phyloP scores from a whole-genome alignment of 1,284 basidiomycete species.

The Cystobasidiaceae sp. region DNA sequence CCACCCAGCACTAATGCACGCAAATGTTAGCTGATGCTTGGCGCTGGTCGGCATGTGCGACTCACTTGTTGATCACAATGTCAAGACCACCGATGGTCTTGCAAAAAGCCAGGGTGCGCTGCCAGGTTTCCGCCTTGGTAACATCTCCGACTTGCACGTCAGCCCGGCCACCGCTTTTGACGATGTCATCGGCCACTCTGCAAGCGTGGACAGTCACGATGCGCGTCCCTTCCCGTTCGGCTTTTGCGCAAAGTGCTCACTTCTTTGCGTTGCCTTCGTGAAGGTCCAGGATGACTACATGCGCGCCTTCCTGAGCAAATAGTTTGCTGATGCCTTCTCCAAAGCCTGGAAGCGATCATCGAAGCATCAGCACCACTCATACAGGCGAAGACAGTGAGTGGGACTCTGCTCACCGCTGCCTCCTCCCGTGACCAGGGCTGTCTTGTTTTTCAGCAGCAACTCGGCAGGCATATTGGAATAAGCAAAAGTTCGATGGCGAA shows the following conservation, averaged over 20 bases:
- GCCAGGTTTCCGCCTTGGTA: background rate
- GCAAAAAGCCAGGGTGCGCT: background rate
- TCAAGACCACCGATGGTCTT: background rate
- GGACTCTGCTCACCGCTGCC: background rate
- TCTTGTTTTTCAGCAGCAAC: background rate
- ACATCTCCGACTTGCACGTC: background rate
- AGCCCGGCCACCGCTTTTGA: background rate
- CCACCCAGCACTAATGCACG: background rate
- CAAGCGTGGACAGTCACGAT: background rate
- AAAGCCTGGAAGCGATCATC: background rate
- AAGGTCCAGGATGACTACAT: background rate
- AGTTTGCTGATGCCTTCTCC: background rate
- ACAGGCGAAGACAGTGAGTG: background rate
- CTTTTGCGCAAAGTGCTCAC: background rate
- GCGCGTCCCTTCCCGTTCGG: background rate
- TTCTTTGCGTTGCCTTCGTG: background rate
- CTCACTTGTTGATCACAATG: background rate
- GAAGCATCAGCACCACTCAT: background rate
- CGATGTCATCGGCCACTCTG: background rate
- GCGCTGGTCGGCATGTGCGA: background rate
- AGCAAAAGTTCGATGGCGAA: too few species aligned
- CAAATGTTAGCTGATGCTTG: background rate
- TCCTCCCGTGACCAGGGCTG: background rate
- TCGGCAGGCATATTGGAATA: background rate
- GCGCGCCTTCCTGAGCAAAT: background rate